Conservation (phyloP, 208 protist species). For the Borovskyia barvae region DNA sequence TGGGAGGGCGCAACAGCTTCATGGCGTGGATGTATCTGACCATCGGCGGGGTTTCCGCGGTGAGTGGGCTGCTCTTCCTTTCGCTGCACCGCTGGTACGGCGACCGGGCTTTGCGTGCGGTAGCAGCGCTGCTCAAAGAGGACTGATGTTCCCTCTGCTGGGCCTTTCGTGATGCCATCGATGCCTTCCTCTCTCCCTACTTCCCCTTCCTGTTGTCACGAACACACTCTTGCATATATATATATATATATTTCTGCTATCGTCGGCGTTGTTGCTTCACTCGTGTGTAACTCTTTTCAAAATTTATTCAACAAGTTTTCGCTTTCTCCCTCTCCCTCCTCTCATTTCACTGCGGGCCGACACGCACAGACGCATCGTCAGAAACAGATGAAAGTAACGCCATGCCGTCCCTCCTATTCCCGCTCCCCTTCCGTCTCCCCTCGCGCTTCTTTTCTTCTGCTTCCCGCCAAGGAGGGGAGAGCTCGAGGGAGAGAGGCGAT, state of each 20-base stretch:
- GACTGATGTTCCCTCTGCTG: constrained; percentile 7
- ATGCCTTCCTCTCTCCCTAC: too few species aligned
- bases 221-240: too few species aligned
- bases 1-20: constrained; percentile 96
- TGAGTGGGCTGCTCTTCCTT: constrained; percentile 68
- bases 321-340: not conserved
- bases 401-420: not conserved
- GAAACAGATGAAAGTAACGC: not conserved
- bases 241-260: not conserved
- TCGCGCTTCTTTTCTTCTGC: constrained; percentile 7
- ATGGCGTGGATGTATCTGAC: constrained; percentile 92
- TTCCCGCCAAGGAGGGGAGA: not conserved
- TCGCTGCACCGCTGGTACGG: constrained; percentile 40
- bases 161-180: too few species aligned
- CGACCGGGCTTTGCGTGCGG: constrained; percentile 31
- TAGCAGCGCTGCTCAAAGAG: constrained; percentile 34
- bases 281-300: not conserved
- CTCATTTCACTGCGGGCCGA: not conserved
- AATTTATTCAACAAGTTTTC: not conserved
- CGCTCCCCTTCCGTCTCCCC: not conserved
- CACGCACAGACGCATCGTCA: not conserved
- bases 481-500: too few species aligned
- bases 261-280: not conserved
- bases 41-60: constrained; percentile 84
- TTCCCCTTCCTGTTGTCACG: too few species aligned